Base-by-base conservation (phyloP, 2,329 filamentous ascomycete species). In the Gyromitra esculenta region DNA sequence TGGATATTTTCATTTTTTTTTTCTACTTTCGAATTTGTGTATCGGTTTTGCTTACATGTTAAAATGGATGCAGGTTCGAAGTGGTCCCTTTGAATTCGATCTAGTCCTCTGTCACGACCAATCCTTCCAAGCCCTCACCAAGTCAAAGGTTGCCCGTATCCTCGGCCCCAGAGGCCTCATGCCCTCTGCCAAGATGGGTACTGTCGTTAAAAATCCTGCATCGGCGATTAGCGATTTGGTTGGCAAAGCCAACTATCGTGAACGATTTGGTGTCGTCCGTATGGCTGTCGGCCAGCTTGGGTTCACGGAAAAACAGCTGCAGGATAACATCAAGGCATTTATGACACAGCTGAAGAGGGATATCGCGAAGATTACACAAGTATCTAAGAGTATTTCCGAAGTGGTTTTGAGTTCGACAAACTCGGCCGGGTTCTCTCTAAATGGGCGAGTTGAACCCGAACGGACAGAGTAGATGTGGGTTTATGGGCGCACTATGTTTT, bases 151-250 rank as follows among this genome's bases (percentile, higher is more conserved):
- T 78, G 95, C 92, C 79, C 88, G 91, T 79, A 88, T 97, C 56
- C 86, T 99, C 21, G 96, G 96, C 81, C 96, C 96, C 59, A 91
- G 89, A 84, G 94, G 94, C 1, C 84, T 99, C 82, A 98, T 99
- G 96, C 96, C 96, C 5, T 96, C 89, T 83, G 85, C 88, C 76
- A 97, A 97, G 87, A 89, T 89, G 78, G 94, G 93, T 79, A 98
- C 96, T 0, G 92, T 99, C 72, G 93, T 97, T 31, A 91, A 88
- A 82, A 91, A 97, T 82, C 88, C 97, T 15, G 88, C 88, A 69
- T 84, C 86, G n/a, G 88, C 90, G 43, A 92, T 99, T 81, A 89
- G 88, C 81, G 92, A 95, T 80, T 90, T 97, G 84, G 89, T 93
- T 13, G 94, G 95, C 77, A 93, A 91, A 69, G 92, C 91, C 68